A percentile compares a stretch with the other conserved stretches of the same genome.
Conservation (phyloP, 2,329 filamentous ascomycete genomes). For the Rhexocercosporidium sp. region DNA sequence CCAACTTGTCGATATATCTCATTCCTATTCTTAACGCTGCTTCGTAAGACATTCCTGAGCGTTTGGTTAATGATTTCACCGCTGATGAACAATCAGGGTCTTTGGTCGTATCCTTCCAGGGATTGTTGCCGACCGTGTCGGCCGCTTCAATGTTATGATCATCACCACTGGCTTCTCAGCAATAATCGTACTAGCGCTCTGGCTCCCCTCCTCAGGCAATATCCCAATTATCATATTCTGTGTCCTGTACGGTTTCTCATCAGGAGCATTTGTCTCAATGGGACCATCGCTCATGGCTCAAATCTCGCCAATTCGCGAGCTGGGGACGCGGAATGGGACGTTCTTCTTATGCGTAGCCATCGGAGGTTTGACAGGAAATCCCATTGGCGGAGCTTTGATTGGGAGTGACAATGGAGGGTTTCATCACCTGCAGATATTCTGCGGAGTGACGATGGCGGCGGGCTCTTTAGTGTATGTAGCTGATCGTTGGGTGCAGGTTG, state of each 20-base stretch:
- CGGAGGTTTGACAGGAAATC: constrained; percentile 69
- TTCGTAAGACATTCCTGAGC: constrained; percentile 40
- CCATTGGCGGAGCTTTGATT: constrained; percentile 69
- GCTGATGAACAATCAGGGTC: constrained; percentile 44
- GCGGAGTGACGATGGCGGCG: constrained; percentile 57
- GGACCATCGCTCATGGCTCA: constrained; percentile 70
- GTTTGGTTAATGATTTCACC: neutral
- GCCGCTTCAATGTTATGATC: constrained; percentile 59
- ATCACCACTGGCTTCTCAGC: constrained; percentile 50
- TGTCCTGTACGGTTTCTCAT: constrained; percentile 71
- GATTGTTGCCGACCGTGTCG: constrained; percentile 57
- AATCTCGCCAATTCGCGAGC: constrained; percentile 71
- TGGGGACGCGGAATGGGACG: constrained; percentile 70
- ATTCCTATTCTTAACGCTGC: constrained; percentile 58
- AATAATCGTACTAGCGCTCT: constrained; percentile 56
- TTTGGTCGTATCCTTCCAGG: constrained; percentile 62
- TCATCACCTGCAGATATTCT: constrained; percentile 63
- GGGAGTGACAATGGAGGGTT: constrained; percentile 55
- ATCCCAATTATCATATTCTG: constrained; percentile 67
- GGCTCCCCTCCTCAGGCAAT: constrained; percentile 58
- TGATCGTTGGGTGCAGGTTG: constrained; percentile 43
- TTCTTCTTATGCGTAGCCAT: constrained; percentile 66
- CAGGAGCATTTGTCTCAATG: constrained; percentile 69
- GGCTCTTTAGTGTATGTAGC: constrained; percentile 48
- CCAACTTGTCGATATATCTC: constrained; percentile 55